Percentiles rank a stretch among this genome's conserved stretches.
These are phyloP conservation scores for Ceratorhiza oryzae-sativae DNA, from an alignment of 1,284 basidiomycete species.

Conservation along the genomic window DNA sequence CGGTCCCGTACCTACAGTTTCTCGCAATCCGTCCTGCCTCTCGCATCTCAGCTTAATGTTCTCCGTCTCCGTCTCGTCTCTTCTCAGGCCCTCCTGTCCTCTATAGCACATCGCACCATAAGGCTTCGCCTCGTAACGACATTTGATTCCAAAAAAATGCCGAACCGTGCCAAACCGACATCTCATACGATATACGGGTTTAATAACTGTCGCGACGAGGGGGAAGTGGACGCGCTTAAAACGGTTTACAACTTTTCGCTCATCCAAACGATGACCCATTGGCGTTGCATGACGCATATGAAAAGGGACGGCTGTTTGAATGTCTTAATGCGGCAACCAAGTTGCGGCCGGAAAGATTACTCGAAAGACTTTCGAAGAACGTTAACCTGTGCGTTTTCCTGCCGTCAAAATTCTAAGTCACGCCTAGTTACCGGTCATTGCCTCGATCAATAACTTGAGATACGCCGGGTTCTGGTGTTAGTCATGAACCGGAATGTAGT, in stretches of 20 bases:
- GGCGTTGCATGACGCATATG: constrained; percentile 51
- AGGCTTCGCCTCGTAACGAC: too few species aligned
- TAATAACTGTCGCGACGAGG: constrained; percentile 48
- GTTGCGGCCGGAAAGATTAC: not conserved
- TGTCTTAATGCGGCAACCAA: constrained; percentile 40
- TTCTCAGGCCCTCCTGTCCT: too few species aligned
- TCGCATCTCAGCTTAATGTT: too few species aligned
- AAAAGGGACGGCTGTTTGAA: constrained; percentile 50
- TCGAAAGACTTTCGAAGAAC: not conserved
- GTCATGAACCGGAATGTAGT: not conserved
- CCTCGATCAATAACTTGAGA: too few species aligned
- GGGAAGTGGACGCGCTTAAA: constrained; percentile 49
- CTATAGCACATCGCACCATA: too few species aligned
- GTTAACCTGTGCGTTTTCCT: not conserved
- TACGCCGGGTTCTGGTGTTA: not conserved
- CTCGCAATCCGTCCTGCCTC: too few species aligned
- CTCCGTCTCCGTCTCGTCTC: too few species aligned
- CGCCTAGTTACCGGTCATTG: too few species aligned
- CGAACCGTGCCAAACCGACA: constrained; percentile 15
- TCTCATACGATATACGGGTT: constrained; percentile 53
- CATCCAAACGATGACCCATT: constrained; percentile 46
- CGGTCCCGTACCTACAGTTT: too few species aligned
- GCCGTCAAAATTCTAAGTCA: too few species aligned
- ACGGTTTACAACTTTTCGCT: constrained; percentile 51
- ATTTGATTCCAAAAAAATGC: too few species aligned